Evolutionary conservation across 2,329 filamentous ascomycete species (phyloP), one percentile per base, ranked within the genome.

Genomic region (Cladophialophora immunda): DNA sequence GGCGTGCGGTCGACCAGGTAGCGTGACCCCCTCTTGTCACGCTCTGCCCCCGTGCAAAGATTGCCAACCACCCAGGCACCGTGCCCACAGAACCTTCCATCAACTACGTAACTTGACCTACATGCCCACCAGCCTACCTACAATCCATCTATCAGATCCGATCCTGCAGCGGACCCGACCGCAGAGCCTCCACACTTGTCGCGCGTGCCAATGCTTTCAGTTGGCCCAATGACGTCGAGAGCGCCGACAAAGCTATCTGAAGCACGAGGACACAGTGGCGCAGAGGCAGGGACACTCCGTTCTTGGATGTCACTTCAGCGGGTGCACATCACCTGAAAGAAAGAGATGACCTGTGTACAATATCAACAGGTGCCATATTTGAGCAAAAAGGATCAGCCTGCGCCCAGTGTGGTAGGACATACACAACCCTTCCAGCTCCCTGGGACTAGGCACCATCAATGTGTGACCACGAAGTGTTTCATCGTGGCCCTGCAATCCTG

Each of bases 51-150:
- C n/a, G n/a, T n/a, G n/a, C n/a, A n/a, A n/a, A n/a, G n/a, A n/a
- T n/a, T n/a, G n/a, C n/a, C n/a, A n/a, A n/a, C n/a, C n/a, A n/a
- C n/a, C n/a, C n/a, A n/a, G n/a, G n/a, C n/a, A n/a, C 13, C 25
- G 45, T 50, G 9, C 45, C 45, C 45, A 50, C 45, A 50, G 58
- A 52, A 61, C 45, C 25, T 52, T 61, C 58, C 47, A 61, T 19
- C 47, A 53, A 19, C 58, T 61, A 61, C 58, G 58, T 61, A 61
- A 61, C 47, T 41, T 17, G 52, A 59, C n/a, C 19, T n/a, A n/a
- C n/a, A n/a, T n/a, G n/a, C n/a, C n/a, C n/a, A n/a, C n/a, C n/a
- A n/a, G n/a, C n/a, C n/a, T n/a, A n/a, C n/a, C n/a, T 22, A 13
- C 57, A 47, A 17, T 25, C 45, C 45, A 50, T 25, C 11, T 25